Evolutionary conservation across 352 stramenopile species (phyloP), one percentile per base, ranked within the genome.

Genomic region (Phytophthora sp.): DNA sequence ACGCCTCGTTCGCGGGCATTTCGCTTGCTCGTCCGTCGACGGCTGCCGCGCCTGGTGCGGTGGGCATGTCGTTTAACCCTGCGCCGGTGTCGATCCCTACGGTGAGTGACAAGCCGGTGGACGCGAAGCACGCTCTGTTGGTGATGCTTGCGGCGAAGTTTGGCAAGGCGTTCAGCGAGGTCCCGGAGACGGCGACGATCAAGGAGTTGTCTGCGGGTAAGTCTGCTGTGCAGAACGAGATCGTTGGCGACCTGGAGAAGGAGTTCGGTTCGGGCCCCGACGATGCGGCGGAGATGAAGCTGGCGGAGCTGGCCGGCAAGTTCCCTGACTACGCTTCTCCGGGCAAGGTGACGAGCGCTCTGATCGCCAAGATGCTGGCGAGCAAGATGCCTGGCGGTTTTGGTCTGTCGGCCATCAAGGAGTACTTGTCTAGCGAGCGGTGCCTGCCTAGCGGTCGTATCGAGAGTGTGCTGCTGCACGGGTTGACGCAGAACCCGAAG

Each of bases 151-250:
- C 86, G 13, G 69, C 71, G 18, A 97, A 96, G 71, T 79, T 94
- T 41, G 74, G 77, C 53, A 94, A 92, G 81, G 30, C 58, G 4
- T 82, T 94, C 38, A 75, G 54, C 18, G 82, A 96, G 39, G 67
- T 97, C 30, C 63, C 66, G 3, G 80, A 88, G 11, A 77, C 72
- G 11, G 53, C 72, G 15, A 92, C 77, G 8, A 90, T 97, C 59
- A 93, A 96, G 71, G 82, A 89, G 43, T 62, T 96, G 3, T 65
- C 80, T 32, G 86, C 80, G 13, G 88, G 87, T 34, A 95, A 95
- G 67, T 94, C 81, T 7, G 85, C 89, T 21, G 68, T 96, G n/a
- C 87, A 96, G 55, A 97, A 96, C 55, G 89, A 97, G 69, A 82
- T 97, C 21, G 77, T 94, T 27, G 88, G 87, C 12, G 89, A 97